Conservation (phyloP, 228 moss, liverwort and hornwort species). For the Sphagnum fallax region DNA sequence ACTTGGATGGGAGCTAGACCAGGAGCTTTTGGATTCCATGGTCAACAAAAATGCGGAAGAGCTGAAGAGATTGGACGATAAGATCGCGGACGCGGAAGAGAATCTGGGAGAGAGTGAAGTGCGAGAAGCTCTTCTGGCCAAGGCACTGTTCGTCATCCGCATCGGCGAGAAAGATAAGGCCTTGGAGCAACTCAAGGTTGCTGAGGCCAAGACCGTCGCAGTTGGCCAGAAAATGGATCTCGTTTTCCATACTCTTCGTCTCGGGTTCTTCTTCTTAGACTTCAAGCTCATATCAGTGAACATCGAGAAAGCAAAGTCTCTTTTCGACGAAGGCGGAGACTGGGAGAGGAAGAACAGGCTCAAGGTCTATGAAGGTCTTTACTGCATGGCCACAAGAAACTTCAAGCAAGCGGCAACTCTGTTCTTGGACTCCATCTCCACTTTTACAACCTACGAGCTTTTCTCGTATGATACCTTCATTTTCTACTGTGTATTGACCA, state of each 20-base stretch:
- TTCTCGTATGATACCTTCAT: conserved; percentile 97
- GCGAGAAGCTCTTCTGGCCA: conserved; percentile 83
- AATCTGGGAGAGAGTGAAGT: conserved; percentile 99
- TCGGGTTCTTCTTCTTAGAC: conserved; percentile 82
- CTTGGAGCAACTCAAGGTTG: conserved; percentile 75
- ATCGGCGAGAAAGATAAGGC: conserved; percentile 95
- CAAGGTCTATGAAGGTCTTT: conserved; percentile 95
- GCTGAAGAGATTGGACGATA: conserved; percentile 77
- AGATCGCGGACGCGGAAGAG: conserved; percentile 92
- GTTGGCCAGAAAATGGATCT: conserved; percentile 99
- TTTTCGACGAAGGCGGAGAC: conserved; percentile 98
- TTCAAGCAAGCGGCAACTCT: conserved; percentile 89
- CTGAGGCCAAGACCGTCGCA: conserved; percentile 94
- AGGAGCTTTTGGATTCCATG: conserved; percentile 42
- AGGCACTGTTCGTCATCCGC: conserved; percentile 70
- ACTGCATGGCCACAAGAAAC: conserved; percentile 94
- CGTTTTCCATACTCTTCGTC: conserved; percentile 86
- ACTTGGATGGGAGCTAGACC: conserved; percentile 81
- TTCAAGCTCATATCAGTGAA: conserved; percentile 88
- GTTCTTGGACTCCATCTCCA: conserved; percentile 95
- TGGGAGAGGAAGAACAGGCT: conserved; percentile 99
- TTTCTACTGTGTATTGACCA: conserved; percentile 91
- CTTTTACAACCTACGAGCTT: conserved; percentile 92
- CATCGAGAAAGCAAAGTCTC: conserved; percentile 94
- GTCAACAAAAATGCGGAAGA: conserved; percentile 56